Evolutionary conservation across 139 green algal genomes (phyloP), one percentile per base, ranked within the genome.

Genomic region (Prasinococcaceae sp.): DNA sequence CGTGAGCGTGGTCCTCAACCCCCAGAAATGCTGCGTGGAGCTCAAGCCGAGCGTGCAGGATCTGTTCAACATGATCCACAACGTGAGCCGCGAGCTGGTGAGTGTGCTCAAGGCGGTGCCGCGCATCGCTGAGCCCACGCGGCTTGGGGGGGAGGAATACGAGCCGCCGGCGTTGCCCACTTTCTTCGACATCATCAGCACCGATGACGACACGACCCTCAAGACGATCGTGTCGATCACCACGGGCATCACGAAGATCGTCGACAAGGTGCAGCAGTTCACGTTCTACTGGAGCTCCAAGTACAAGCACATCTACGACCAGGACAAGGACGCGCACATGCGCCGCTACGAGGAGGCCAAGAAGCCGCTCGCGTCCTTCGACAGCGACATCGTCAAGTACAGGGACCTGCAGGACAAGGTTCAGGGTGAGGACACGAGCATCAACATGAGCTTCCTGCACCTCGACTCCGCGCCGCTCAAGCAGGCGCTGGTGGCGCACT

Each of bases 281-380:
- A 61, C 90, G 12, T 58, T 73, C 9, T 82, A 85, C 63, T 92
- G 77, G 81, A 80, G 89, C 73, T 82, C 83, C 63, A 92, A 87
- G 71, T 93, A 92, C 79, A 79, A 81, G 63, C 75, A 85, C 68
- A 63, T 93, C 37, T 93, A 82, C 82, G 80, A 90, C 55, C 63
- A 79, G 42, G 79, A 93, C 72, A 86, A 85, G 53, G 80, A 90
- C 22, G 73, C 72, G 3, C 87, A 84, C 69, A 88, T 88, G 45
- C 64, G 74, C 32, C 77, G 83, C 3, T 93, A 92, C 48, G 79
- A 88, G 62, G 86, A 83, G 66, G 82, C 82, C 4, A 70, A 82
- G 37, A 88, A 93, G 66, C 70, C 84, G 22, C 66, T 87, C 8
- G 64, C 68, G 0, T 64, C 69, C 8, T 93, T 92, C 60, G 69